phyloP scores from a whole-genome alignment of 768 basidiomycete species.

The Termitomyces heimii region DNA sequence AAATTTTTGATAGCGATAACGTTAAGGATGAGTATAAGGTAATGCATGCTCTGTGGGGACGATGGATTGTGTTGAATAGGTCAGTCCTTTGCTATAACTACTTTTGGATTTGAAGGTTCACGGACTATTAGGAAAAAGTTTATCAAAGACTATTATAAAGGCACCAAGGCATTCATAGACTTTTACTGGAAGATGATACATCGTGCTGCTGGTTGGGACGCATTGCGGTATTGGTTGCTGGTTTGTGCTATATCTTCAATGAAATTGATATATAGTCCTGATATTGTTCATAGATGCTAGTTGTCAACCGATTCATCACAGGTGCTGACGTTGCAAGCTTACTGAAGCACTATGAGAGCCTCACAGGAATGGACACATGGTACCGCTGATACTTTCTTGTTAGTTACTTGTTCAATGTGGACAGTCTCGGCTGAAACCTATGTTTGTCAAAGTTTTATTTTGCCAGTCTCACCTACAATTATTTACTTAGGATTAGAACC shows the following conservation, averaged over 20 bases:
- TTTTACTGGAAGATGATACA: conserved; percentile 65
- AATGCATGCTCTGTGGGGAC: conserved; percentile 70
- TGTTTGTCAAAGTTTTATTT: too few species aligned
- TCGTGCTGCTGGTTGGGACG: conserved; percentile 61
- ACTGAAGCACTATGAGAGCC: conserved; percentile 48
- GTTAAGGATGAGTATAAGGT: conserved; percentile 73
- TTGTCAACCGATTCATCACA: conserved; percentile 48
- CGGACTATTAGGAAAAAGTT: conserved; percentile 39
- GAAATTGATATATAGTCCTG: neutral
- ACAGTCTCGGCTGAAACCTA: neutral
- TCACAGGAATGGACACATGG: conserved; percentile 43
- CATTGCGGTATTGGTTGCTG: conserved; percentile 55
- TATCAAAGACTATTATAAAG: conserved; percentile 47
- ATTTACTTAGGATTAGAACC: too few species aligned
- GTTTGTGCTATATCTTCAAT: conserved; percentile 23
- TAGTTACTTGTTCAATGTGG: neutral
- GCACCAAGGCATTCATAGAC: conserved; percentile 48
- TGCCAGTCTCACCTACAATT: too few species aligned
- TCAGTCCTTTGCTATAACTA: conserved; percentile 17
- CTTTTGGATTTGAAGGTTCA: neutral
- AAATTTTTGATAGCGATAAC: conserved; percentile 67
- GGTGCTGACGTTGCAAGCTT: conserved; percentile 42
- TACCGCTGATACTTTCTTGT: conserved; percentile 17
- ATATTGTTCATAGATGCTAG: conserved; percentile 37
- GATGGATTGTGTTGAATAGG: conserved; percentile 69